Base-by-base conservation (phyloP, 192 early-diverging fungal genomes). In the Paraglomus occultum region DNA sequence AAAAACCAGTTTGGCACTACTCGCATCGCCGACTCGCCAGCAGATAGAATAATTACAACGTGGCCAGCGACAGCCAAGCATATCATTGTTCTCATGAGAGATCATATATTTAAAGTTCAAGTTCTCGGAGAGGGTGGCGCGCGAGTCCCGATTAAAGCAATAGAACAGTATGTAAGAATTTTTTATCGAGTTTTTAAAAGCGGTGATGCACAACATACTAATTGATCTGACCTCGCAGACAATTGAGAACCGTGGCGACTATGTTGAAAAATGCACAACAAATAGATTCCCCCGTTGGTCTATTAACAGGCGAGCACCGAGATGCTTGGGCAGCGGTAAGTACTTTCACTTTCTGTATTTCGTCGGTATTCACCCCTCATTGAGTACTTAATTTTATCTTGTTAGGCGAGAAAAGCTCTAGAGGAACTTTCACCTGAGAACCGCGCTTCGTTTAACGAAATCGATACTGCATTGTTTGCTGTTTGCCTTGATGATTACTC, bases 301-400 rank as follows among this genome's bases (percentile, higher is more conserved):
- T 91, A 15, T 80, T 98, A 45, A 95, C 95, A 0, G 89, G 90
- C 6, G 92, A 90, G 45, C 87, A 96, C 72, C 87, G 96, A 58
- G 94, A 97, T 74, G 91, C 84, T 45, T 96, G 94, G 92, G 81
- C 85, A n/a, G 77, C 71, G 53, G 90, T 84, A 48, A 79, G 76
- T 67, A 62, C 45, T 54, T 47, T 31, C 66, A 42, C 20, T 73
- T n/a, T 70, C 47, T 67, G 23, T 69, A 86, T 50, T 64, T 85
- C 22, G 65, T 70, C 47, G 20, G 63, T 12, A 50, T 50, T 1
- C 17, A 50, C 11, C 17, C 48, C 17, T 15, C 17, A 50, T 17
- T 1, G 17, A 50, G 11, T 66, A 6, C 15, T 1, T 15, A 12
- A 31, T 31, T 31, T 3, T 31, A 42, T 66, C 12, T 65, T 51